These are phyloP conservation scores for Aspergillus leporis DNA, from an alignment of 495 filamentous ascomycete genomes.

Conservation along the genomic window DNA sequence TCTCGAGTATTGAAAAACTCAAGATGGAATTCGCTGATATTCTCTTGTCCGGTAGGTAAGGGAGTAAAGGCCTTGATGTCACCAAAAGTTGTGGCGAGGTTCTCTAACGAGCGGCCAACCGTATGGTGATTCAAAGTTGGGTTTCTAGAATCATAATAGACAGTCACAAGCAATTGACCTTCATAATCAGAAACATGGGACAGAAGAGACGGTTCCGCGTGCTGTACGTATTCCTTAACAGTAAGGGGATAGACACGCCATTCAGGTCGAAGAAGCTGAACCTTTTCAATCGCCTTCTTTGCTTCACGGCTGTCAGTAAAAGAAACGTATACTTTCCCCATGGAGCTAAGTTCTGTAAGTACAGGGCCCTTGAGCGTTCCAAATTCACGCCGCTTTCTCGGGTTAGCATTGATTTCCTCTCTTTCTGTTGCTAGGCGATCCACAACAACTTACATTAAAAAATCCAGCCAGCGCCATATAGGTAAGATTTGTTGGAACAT, in stretches of 20 bases:
- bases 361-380: slow-evolving; percentile 32
- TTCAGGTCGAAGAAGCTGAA: slow-evolving; percentile 42
- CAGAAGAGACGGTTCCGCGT: slow-evolving; percentile 22
- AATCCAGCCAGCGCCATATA: slow-evolving; percentile 34
- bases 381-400: slow-evolving; percentile 34
- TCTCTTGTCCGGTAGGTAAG: slow-evolving; percentile 31
- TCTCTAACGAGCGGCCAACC: slow-evolving; percentile 36
- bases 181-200: slow-evolving; percentile 40
- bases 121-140: slow-evolving; percentile 21
- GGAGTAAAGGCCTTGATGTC: slow-evolving; percentile 52
- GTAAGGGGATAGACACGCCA: slow-evolving; percentile 54
- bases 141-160: slow-evolving; percentile 29
- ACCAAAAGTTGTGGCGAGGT: slow-evolving; percentile 52
- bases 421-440: not conserved
- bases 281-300: slow-evolving; percentile 44
- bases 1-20: slow-evolving; percentile 58
- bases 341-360: slow-evolving; percentile 29
- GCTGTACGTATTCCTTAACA: slow-evolving; percentile 36
- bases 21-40: slow-evolving; percentile 33
- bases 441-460: slow-evolving; percentile 30
- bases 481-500: slow-evolving; percentile 28
- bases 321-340: slow-evolving; percentile 52
- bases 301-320: slow-evolving; percentile 61
- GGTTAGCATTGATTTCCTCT: slow-evolving; percentile 6
- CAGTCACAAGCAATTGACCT: slow-evolving; percentile 32